Conservation (phyloP, 176 grass and related monocot species). For the Rhipidocladum racemiflorum region DNA sequence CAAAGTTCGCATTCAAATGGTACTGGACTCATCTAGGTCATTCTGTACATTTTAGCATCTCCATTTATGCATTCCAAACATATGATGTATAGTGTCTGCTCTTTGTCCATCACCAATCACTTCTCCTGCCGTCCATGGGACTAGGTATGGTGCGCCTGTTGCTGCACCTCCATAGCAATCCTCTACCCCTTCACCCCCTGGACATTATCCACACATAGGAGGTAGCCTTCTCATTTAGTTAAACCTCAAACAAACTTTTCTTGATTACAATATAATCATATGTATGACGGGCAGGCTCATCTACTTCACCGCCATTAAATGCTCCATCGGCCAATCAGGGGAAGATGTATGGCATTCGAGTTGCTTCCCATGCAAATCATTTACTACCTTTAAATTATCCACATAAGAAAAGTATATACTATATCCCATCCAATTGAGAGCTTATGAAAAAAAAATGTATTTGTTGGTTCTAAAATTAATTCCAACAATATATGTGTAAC, state of each 20-base stretch:
- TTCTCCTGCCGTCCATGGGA: constrained; percentile 24
- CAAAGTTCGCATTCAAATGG: constrained; percentile 35
- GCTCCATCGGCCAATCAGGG: constrained; percentile 1
- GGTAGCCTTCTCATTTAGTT: constrained; percentile 27
- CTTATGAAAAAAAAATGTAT: constrained; percentile 10
- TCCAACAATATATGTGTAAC: neutral
- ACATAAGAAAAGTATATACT: constrained; percentile 8
- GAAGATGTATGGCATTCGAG: neutral
- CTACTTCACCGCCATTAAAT: constrained; percentile 14
- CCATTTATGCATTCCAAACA: constrained; percentile 16
- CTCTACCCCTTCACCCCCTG: constrained; percentile 2
- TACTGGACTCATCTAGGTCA: constrained; percentile 26
- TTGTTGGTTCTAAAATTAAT: neutral
- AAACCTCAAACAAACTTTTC: constrained; percentile 11
- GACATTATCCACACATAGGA: constrained; percentile 33
- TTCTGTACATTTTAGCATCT: constrained; percentile 24
- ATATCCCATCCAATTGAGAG: neutral
- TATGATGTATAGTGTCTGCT: constrained; percentile 28
- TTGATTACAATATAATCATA: constrained; percentile 3
- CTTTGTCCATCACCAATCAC: constrained; percentile 36
- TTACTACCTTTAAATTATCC: constrained; percentile 16
- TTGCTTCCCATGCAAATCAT: constrained; percentile 26
- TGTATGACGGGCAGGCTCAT: neutral
- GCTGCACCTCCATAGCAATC: constrained; percentile 38
- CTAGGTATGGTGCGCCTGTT: constrained; percentile 25